phyloP scores from a whole-genome alignment of 495 filamentous ascomycete genomes.

The Penicillium manginii region DNA sequence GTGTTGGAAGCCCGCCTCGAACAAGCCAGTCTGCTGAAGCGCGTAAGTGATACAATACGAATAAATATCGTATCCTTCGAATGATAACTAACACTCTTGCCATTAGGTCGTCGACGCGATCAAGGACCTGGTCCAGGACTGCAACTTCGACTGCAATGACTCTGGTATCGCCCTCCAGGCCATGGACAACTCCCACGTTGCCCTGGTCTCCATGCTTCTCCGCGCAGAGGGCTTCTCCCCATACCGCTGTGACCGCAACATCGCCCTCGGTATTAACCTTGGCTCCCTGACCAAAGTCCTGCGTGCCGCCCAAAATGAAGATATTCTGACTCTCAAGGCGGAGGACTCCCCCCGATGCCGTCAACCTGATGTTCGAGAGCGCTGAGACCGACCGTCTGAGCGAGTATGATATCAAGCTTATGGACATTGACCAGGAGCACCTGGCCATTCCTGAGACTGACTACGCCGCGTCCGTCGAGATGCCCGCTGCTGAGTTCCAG shows the following conservation, averaged over 20 bases:
- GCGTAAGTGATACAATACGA: constrained; percentile 58
- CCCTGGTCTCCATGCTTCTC: constrained; percentile 97
- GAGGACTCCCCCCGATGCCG: constrained; percentile 90
- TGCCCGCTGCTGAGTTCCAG: constrained; percentile 92
- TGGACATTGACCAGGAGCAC: constrained; percentile 99
- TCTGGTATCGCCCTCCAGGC: constrained; percentile 96
- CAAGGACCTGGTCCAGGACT: constrained; percentile 99
- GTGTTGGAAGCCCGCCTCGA: constrained; percentile 98
- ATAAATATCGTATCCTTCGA: background rate
- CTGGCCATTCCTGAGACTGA: constrained; percentile 98
- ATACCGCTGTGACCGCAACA: constrained; percentile 98
- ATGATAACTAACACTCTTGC: constrained; percentile 17
- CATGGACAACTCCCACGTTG: constrained; percentile 99
- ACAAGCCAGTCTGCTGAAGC: constrained; percentile 93
- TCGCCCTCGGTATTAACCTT: constrained; percentile 96
- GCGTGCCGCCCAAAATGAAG: constrained; percentile 90
- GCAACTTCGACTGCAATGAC: constrained; percentile 99
- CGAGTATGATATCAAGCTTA: constrained; percentile 99
- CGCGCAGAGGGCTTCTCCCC: constrained; percentile 94
- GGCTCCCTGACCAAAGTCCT: constrained; percentile 96
- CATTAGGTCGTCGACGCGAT: constrained; percentile 95
- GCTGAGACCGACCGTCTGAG: constrained; percentile 85
- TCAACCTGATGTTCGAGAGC: constrained; percentile 96
- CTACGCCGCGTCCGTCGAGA: constrained; percentile 86
- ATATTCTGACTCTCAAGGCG: constrained; percentile 94